Evolutionary conservation across 2,329 filamentous ascomycete genomes (phyloP), one percentile per base, ranked within the genome.

Genomic region (Botrytis byssoidea): DNA sequence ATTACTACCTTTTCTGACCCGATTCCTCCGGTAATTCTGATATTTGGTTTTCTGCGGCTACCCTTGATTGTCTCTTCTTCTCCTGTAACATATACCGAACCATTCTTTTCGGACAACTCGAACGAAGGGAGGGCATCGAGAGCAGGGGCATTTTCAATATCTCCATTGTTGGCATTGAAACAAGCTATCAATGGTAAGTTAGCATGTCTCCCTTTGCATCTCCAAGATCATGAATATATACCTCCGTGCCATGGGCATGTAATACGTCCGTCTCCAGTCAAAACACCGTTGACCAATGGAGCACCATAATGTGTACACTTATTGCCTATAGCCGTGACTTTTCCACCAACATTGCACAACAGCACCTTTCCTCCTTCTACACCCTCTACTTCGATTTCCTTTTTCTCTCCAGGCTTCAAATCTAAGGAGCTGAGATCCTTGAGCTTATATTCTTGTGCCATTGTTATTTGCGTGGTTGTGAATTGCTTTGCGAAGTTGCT

Each of bases 181-280:
- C 96, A 99, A 73, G 96, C 96, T 95, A 76, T 20, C 8, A 25
- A 32, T 35, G 3, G 16, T 9, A 42, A 9, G 40, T 70, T 61
- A 73, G 71, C 57, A 25, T 32, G 55, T 42, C 7, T n/a, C 20
- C 35, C 4, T 55, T 9, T 18, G 7, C 14, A 42, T 6, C 8
- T 40, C 4, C 22, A 32, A 20, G 3, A 25, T 44, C 22, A 71
- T 60, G 35, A 40, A 69, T 37, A 61, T 86, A 77, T 82, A 96
- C 93, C 94, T 85, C 95, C 95, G 82, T 98, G 95, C 96, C 96
- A 98, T 5, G 95, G 94, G 82, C 96, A 99, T 10, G 93, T 97
- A 75, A 99, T 83, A 69, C 94, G 88, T 8, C 96, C 96, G 77
- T 92, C 91, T 4, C 89, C 89, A 12, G 93, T 93, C 76, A 99